Base-by-base conservation (phyloP, 2,329 filamentous ascomycete genomes). In the Verticillium tricorpus region DNA sequence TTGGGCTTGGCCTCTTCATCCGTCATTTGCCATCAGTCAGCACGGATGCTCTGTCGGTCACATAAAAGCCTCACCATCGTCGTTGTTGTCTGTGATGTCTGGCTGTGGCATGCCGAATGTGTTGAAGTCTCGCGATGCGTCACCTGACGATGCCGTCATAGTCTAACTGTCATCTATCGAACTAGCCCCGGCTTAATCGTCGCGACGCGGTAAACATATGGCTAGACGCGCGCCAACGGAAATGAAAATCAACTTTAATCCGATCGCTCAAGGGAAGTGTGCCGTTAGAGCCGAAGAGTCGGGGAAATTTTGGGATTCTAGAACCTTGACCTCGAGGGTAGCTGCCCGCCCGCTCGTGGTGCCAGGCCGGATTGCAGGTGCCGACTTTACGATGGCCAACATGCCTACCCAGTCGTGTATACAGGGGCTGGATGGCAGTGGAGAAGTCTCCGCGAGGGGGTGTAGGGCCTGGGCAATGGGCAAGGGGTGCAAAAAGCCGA, bases 11-110 rank as follows among this genome's bases (percentile, higher is more conserved):
- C 37, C 39, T 19, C 9, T 17, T 22, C 7, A 52, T 6, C 35
- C 34, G 57, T 58, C 57, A 58, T 58, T 50, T 50, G 57, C 40
- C n/a, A 9, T 52, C 45, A 52, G 15, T 19, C n/a, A 52, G n/a
- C 45, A 22, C 11, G 45, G 45, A 40, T 17, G 17, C 22, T 52
- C n/a, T 52, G 19, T n/a, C 45, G 8, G 19, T 25, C 45, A 22
- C n/a, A 52, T 52, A 19, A 25, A 52, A 22, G 45, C n/a, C 45
- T 52, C n/a, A 52, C 37, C 37, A 5, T 40, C 17, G 37, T 22
- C n/a, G 11, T 52, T 19, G 45, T 52, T 25, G 11, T 28, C 37
- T 4, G 2, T 15, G 37, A 28, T 5, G 11, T 52, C 25, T 52
- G 19, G 11, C 8, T 9, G 5, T 22, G 19, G n/a, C 12, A 19